Percentiles rank a stretch among this genome's conserved stretches.
Evolutionary conservation across 495 filamentous ascomycete species (phyloP).

Genomic region (Xylaria castorea): DNA sequence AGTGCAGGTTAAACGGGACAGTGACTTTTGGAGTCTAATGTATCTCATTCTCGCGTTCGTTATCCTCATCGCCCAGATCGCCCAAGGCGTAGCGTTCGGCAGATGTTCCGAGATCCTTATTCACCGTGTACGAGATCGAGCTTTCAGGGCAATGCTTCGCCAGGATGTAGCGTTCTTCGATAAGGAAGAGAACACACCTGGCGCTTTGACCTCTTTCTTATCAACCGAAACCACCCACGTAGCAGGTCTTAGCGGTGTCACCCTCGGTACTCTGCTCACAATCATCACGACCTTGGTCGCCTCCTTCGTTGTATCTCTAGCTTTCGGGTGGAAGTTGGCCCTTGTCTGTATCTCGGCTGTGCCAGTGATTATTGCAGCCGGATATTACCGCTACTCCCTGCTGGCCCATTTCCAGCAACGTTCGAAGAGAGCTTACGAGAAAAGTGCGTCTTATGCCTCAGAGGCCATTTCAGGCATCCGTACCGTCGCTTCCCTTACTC

Average conservation of each 20-base stretch:
- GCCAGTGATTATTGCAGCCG: constrained; percentile 77
- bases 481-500: constrained; percentile 88
- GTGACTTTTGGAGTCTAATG: constrained; percentile 92
- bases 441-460: constrained; percentile 81
- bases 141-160: constrained; percentile 88
- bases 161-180: constrained; percentile 94
- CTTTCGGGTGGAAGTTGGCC: constrained; percentile 89
- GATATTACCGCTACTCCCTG: constrained; percentile 88
- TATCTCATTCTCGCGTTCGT: constrained; percentile 90
- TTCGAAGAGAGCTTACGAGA: constrained; percentile 74
- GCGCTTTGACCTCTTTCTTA: constrained; percentile 83
- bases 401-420: constrained; percentile 75
- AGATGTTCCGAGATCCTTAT: constrained; percentile 84
- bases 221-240: constrained; percentile 86
- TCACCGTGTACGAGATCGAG: constrained; percentile 76
- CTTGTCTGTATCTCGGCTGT: constrained; percentile 81
- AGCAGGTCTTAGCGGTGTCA: constrained; percentile 80
- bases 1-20: constrained; percentile 62
- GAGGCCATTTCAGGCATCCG: constrained; percentile 91
- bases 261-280: constrained; percentile 82
- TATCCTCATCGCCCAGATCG: constrained; percentile 71
- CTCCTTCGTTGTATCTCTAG: constrained; percentile 67
- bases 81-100: constrained; percentile 78
- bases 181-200: constrained; percentile 80
- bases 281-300: constrained; percentile 76